Base-by-base conservation (phyloP, 148 eudicot genomes). In the Rhododendron ferrugineum region DNA sequence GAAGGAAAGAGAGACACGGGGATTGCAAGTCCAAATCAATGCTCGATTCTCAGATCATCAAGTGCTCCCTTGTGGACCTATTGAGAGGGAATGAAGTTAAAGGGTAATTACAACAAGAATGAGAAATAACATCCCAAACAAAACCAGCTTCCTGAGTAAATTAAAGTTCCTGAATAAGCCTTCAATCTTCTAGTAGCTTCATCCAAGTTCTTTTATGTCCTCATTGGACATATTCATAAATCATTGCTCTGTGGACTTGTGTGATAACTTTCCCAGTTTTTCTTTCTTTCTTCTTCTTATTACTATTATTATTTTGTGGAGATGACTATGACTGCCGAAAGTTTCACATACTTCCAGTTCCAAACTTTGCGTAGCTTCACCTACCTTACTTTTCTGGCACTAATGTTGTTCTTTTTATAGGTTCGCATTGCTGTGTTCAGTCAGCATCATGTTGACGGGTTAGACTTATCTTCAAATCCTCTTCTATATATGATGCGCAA, bases 381-480 rank as follows among this genome's bases (percentile, higher is more conserved):
- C 37, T 54, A 26, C 52, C 81, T 56, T 42, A 58, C 20, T 54
- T 74, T 23, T 44, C 52, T 58, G 13, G 49, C 42, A 75, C 83
- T 84, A 54, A 87, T 87, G 66, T 83, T 78, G 46, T 78, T 58
- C 66, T 81, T 62, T 87, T 15, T 88, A 49, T 91, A 97, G 99
- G 99, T 97, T 85, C 98, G 99, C 79, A 94, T 97, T 89, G 99
- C 99, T 87, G 94, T 94, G 62, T 97, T 97, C 82, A 97, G 96
- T 90, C 99, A 97, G 89, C 99, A 97, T 84, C 99, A 97, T 82
- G 99, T 97, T 88, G 99, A 97, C 86, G 99, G 99, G 54, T 92
- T 97, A 79, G 99, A 97, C 88, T 86, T 97, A 50, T 86, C 99
- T 84, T 97, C 99, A 80, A 97, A 97, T 88, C 99, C 99, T 22